Base-by-base conservation (phyloP, 2,329 filamentous ascomycete species). In the Fusarium multiceps region DNA sequence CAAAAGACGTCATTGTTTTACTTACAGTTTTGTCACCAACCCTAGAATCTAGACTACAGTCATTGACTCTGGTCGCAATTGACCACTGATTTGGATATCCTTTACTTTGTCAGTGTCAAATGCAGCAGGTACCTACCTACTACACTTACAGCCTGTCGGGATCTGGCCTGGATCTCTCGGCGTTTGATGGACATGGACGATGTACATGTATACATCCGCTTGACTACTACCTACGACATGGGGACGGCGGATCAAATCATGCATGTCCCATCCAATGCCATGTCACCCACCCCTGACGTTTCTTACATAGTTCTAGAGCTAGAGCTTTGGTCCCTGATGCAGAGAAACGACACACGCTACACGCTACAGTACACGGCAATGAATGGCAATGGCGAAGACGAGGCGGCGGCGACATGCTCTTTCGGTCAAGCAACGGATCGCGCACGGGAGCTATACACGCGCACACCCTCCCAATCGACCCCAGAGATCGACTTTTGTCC, bases 111-210 rank as follows among this genome's bases (percentile, higher is more conserved):
- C 18, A 23, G 42, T 21, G 20, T 46, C 30, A 40, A 6, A 49
- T 16, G 27, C 28, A 30, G 14, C 21, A 32, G 8, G 4, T 32
- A 27, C 12, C 3, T 32, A 27, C 12, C 9, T 40, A 23, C 21
- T 20, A 16, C 25, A 37, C 12, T n/a, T 34, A 8, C 20, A 25
- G 20, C 23, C 41, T 43, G n/a, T 25, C 62, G 56, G 66, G 55
- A 74, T 74, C 72, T 74, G 51, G 63, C 49, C 65, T 71, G 66
- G 68, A 74, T 73, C 72, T 74, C 72, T 73, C 67, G 68, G 72
- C 67, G 65, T 58, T 58, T 41, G 53, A 63, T 59, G 41, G 43
- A 30, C 40, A 63, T 55, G 49, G 18, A 37, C 25, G 12, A 30
- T 40, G n/a, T 30, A 30, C 28, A 30, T 30, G 28, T 20, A 27